Base-by-base conservation (phyloP, 352 stramenopile genomes). In the Pythium rhizo-oryzae region DNA sequence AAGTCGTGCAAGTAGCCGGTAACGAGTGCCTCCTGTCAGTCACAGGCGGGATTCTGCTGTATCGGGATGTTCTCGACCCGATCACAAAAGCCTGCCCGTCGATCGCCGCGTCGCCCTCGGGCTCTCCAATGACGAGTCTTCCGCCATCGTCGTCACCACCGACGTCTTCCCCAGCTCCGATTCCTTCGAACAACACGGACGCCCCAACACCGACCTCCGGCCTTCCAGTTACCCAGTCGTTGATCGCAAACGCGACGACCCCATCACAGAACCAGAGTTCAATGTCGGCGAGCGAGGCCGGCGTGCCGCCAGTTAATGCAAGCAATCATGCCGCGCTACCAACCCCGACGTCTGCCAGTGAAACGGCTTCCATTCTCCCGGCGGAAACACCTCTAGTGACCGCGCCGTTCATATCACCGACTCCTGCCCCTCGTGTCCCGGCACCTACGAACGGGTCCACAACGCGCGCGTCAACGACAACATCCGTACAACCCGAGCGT, bases 31-130 rank as follows among this genome's bases (percentile, higher is more conserved):
- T 63, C 2, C 11, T 63, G 4, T 44, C 41, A 1, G n/a, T 24
- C 2, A 24, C 2, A 5, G 43, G 28, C 7, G 43, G 57, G 4
- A 8, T 63, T n/a, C 43, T 30, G 44, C 25, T 63, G 16, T 63
- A 63, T 43, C 35, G 46, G 15, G 44, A 63, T 16, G 19, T 63
- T 15, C 7, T 54, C 4, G 44, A 55, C 21, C 55, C 55, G 11
- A 23, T 55, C 55, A 23, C 43, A 23, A 50, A 18, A 12, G 43
- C 43, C 2, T 50, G 19, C 18, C 18, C 37, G 37, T 18, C 9
- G 9, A 18, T 18, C 8, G 13, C 37, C 37, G 37, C 15, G 8
- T 2, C 37, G 15, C 37, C 28, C 6, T 33, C 28, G 6, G 28
- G 28, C 28, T 33, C 28, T 6, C 28, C 28, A 33, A 2, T 6